Base-by-base conservation (phyloP, 1,284 basidiomycete species). In the Jaminaea rosea region DNA sequence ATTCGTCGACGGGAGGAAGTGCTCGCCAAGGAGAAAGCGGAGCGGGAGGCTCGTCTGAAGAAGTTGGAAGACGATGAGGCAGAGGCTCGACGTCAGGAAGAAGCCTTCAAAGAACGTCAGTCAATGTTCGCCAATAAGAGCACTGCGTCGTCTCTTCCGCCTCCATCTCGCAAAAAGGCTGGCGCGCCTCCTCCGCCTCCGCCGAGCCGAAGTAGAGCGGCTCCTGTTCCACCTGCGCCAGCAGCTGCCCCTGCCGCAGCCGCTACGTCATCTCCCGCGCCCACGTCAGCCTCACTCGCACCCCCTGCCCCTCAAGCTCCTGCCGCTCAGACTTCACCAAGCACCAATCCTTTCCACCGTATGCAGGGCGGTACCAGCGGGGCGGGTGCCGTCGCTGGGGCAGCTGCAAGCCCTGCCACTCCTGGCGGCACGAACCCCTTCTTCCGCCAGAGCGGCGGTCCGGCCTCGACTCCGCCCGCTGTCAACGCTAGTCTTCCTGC, bases 11-110 rank as follows among this genome's bases (percentile, higher is more conserved):
- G 67, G 1, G 67, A 69, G 49, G 62, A 68, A 36, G 66, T 67
- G 2, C 60, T 68, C 7, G 59, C 62, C 27, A 68, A 66, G 53
- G 65, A 68, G 54, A 70, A 67, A 47, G 64, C 55, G 0, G 64
- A 67, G 21, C 61, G 67, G 21, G 50, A 58, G 41, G 67, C 64
- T 28, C 58, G 67, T 13, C 58, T 70, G 32, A 56, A 49, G 39
- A 58, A 53, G 42, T 55, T 70, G 31, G 66, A 70, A 49, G 64
- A 68, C 56, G 66, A 69, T 34, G 67, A 70, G 49, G 61, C 58
- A 36, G 67, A 70, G 28, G 64, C 64, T 21, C 50, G 56, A 28
- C 49, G 49, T 32, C 64, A 68, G 39, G 66, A 68, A 46, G 67
- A 62, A 23, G 58, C 60, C 9, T 67, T 69, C 55, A 68, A 69